Conservation (phyloP, 2,329 filamentous ascomycete genomes). For the Colletotrichum agaves region DNA sequence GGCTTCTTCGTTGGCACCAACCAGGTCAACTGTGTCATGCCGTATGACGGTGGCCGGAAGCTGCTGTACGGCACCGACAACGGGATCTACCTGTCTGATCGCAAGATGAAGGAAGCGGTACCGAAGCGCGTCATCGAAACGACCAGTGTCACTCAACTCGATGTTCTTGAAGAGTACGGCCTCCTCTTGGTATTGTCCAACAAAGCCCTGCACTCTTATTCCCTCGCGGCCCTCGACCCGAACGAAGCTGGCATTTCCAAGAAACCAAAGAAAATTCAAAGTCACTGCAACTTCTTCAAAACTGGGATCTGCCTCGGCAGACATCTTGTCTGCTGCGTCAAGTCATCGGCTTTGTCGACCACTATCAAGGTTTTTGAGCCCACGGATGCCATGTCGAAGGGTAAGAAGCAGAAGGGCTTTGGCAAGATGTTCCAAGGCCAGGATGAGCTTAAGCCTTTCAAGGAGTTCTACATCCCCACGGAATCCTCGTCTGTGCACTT, state of each 20-base stretch:
- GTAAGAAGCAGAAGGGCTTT: slow-evolving; percentile 94
- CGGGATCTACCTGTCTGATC: slow-evolving; percentile 91
- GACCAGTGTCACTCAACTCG: slow-evolving; percentile 90
- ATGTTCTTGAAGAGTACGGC: slow-evolving; percentile 94
- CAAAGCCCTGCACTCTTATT: slow-evolving; percentile 91
- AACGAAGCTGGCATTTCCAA: slow-evolving; percentile 84
- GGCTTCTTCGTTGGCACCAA: slow-evolving; percentile 74
- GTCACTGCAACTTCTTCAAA: slow-evolving; percentile 98
- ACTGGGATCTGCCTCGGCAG: slow-evolving; percentile 93
- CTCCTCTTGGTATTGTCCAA: slow-evolving; percentile 91
- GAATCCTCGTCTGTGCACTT: slow-evolving; percentile 99
- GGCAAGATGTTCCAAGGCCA: slow-evolving; percentile 97
- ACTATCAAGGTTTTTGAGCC: slow-evolving; percentile 99
- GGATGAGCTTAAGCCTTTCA: slow-evolving; percentile 95
- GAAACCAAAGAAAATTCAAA: slow-evolving; percentile 94
- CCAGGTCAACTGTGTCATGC: slow-evolving; percentile 93
- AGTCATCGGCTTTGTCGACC: slow-evolving; percentile 90
- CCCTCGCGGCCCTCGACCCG: slow-evolving; percentile 85
- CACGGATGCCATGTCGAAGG: slow-evolving; percentile 92
- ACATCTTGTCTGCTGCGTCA: slow-evolving; percentile 95
- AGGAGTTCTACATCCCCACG: slow-evolving; percentile 98
- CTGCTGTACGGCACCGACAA: slow-evolving; percentile 94
- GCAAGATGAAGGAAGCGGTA: slow-evolving; percentile 84
- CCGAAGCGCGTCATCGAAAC: slow-evolving; percentile 88
- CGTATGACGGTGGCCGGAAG: slow-evolving; percentile 94